Base-by-base conservation (phyloP, 2,329 filamentous ascomycete species). In the Mariannaea elegans region DNA sequence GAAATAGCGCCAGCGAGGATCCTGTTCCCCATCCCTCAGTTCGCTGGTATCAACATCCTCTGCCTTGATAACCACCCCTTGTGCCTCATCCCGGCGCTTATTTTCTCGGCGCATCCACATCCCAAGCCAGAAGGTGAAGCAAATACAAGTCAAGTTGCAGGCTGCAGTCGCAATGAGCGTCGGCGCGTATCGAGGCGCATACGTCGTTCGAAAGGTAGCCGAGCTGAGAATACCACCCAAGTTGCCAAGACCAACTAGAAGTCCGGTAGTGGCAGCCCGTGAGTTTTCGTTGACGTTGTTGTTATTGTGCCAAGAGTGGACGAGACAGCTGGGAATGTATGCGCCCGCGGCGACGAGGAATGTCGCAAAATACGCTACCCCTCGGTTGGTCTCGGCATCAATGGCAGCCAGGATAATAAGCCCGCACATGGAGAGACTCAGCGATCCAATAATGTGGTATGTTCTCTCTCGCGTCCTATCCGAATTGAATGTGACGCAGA, bases 221-320 rank as follows among this genome's bases (percentile, higher is more conserved):
- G 73, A 73, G 2, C 66, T 76, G n/a, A 84, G 54, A 13, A 84
- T 78, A 0, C 82, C 81, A 0, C 76, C 80, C 3, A 84, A 59
- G 58, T 84, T 84, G 0, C 80, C 81, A 7, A 84, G 66, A 0
- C 80, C 81, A 6, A 82, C 80, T 1, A 81, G 71, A 13, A 83
- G 68, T 0, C 78, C 81, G 1, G 80, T 83, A 9, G 78, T 81
- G 0, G 81, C 80, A 5, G 81, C 81, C 0, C 82, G 76, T 0
- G 64, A 69, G 23, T 71, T 83, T 70, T 85, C 82, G 21, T 80
- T 77, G 7, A 82, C 70, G 39, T 82, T 83, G 65, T 84, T 84
- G 61, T 83, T 84, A 56, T 84, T 84, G 59, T 83, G 76, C 81
- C 82, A 82, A 1, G 76, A 75, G 59, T 83, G 77, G 4, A 83